These are phyloP conservation scores for Cynara cardunculus DNA, from an alignment of 129 eudicot species.

Conservation along the genomic window DNA sequence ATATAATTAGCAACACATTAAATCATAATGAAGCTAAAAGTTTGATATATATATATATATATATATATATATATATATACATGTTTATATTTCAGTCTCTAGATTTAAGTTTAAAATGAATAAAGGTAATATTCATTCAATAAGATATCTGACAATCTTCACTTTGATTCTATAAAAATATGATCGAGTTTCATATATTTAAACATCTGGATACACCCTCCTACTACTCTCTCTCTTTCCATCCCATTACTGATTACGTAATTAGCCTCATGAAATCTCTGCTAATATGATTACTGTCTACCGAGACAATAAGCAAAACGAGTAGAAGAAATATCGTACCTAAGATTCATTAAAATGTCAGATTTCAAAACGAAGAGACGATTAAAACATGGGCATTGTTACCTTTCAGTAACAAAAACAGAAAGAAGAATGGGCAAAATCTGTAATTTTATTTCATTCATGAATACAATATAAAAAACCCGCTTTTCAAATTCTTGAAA, in stretches of 20 bases:
- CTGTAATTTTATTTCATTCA: background rate
- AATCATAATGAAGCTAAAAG: too few species aligned
- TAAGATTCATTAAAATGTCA: background rate
- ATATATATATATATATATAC: background rate
- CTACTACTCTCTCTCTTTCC: background rate
- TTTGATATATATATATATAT: background rate
- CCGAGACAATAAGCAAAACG: background rate
- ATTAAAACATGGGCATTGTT: background rate
- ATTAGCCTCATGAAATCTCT: background rate
- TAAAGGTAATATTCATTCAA: background rate
- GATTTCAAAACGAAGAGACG: background rate
- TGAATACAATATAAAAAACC: background rate
- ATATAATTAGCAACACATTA: background rate
- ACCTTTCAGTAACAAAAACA: background rate
- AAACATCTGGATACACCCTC: background rate
- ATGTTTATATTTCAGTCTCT: background rate
- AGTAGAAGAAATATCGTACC: background rate
- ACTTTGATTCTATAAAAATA: background rate
- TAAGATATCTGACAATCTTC: background rate
- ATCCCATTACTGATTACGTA: background rate
- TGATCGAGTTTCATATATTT: background rate
- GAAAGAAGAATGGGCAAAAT: slow-evolving; percentile 1
- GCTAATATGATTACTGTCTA: background rate
- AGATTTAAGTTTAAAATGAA: background rate
- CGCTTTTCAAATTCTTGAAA: background rate